These are phyloP conservation scores for Papiliotrema fonsecae DNA, from an alignment of 1,284 basidiomycete genomes.

Conservation along the genomic window DNA sequence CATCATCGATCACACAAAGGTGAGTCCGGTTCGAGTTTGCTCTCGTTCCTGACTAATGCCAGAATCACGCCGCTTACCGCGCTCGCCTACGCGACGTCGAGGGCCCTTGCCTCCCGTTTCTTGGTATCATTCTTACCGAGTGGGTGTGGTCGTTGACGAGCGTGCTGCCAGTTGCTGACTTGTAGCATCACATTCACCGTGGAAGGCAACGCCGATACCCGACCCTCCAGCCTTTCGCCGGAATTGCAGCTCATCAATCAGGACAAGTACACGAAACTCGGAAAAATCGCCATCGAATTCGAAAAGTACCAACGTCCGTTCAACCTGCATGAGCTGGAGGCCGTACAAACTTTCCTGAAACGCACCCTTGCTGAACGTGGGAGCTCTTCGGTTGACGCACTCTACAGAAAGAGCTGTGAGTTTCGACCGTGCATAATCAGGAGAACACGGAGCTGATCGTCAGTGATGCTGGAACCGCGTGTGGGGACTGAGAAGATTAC, in stretches of 20 bases:
- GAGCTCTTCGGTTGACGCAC: constrained; percentile 42
- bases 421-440: neutral
- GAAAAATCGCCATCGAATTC: constrained; percentile 85
- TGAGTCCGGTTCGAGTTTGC: constrained; percentile 10
- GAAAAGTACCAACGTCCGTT: constrained; percentile 73
- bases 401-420: constrained; percentile 47
- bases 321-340: constrained; percentile 44
- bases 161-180: constrained; percentile 5
- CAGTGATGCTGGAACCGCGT: constrained; percentile 47
- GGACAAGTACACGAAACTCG: constrained; percentile 88
- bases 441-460: neutral
- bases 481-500: constrained; percentile 38
- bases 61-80: constrained; percentile 65
- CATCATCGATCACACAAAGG: constrained; percentile 76
- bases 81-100: constrained; percentile 71
- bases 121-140: constrained; percentile 56
- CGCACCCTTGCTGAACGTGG: constrained; percentile 44
- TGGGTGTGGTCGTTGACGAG: constrained; percentile 46
- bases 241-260: constrained; percentile 87
- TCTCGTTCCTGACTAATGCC: neutral
- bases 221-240: constrained; percentile 70
- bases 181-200: constrained; percentile 78
- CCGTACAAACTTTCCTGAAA: constrained; percentile 41
- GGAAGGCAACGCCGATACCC: constrained; percentile 84
- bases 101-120: constrained; percentile 85